These are phyloP conservation scores for Prunus fruticosa DNA, from an alignment of 306 rosid species.

Conservation along the genomic window DNA sequence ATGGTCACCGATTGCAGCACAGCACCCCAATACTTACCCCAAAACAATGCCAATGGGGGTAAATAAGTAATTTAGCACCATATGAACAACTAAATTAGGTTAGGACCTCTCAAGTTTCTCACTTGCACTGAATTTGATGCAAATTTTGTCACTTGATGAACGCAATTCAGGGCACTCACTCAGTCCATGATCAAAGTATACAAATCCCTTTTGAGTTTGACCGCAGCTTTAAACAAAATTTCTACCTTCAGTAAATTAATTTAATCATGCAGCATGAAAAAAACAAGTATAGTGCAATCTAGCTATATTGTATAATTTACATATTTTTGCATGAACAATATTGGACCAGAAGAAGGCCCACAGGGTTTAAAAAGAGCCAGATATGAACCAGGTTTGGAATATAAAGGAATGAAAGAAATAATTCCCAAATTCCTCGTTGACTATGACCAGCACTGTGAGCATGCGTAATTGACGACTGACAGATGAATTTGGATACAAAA, in stretches of 20 bases:
- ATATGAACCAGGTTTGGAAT: background rate
- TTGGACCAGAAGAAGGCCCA: background rate
- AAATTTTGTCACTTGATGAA: constrained; percentile 47
- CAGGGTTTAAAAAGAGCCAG: background rate
- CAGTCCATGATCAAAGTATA: constrained; percentile 7
- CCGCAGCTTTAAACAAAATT: background rate
- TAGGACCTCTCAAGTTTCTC: constrained; percentile 40
- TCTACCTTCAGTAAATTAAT: background rate
- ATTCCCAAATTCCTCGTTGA: constrained; percentile 59
- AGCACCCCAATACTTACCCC: background rate
- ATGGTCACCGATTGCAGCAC: background rate
- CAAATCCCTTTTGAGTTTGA: constrained; percentile 16
- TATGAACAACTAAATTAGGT: constrained; percentile 15
- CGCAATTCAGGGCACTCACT: constrained; percentile 45
- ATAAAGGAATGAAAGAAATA: constrained; percentile 47
- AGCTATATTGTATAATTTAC: no score
- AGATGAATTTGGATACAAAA: constrained; percentile 10
- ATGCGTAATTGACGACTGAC: constrained; percentile 38
- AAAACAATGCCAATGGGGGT: constrained; percentile 19
- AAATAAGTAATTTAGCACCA: constrained; percentile 20
- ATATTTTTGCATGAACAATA: background rate
- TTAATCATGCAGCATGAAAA: background rate
- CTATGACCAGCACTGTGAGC: constrained; percentile 45
- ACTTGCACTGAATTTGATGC: constrained; percentile 74
- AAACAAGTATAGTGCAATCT: no score